A percentile compares a stretch with the other conserved stretches of the same genome.
Conservation (phyloP, 2,329 filamentous ascomycete species). For the Ustilaginoidea virens region DNA sequence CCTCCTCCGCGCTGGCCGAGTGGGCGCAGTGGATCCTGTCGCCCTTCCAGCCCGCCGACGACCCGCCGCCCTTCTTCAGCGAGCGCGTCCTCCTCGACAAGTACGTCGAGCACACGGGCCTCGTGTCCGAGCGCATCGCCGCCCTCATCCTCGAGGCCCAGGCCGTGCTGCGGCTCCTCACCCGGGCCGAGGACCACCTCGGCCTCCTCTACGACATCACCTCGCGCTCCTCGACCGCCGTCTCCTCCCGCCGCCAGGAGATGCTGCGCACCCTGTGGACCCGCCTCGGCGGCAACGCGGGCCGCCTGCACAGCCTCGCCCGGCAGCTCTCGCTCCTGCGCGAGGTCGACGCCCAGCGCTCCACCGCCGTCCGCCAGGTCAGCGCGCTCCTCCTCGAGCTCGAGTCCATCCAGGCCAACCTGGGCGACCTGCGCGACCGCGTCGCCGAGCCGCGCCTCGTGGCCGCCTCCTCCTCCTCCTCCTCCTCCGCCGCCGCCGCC, state of each 20-base stretch:
- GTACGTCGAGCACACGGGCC: conserved; percentile 56
- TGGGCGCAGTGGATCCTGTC: conserved; percentile 33
- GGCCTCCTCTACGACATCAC: conserved; percentile 55
- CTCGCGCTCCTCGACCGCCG: conserved; percentile 43
- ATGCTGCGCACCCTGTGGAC: conserved; percentile 60
- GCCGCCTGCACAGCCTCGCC: conserved; percentile 43
- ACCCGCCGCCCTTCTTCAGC: conserved; percentile 17
- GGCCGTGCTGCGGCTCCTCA: conserved; percentile 47
- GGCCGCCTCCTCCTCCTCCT: no score
- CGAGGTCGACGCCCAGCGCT: conserved; percentile 51
- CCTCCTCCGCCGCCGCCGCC: conserved; percentile 13
- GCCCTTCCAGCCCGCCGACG: conserved; percentile 46
- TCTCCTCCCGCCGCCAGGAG: conserved; percentile 45
- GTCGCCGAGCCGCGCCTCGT: conserved; percentile 51
- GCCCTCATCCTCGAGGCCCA: conserved; percentile 56
- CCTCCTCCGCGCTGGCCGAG: conserved; percentile 21
- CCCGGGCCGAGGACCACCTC: conserved; percentile 53
- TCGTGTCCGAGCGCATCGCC: conserved; percentile 54
- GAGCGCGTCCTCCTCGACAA: conserved; percentile 52
- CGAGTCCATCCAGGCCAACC: conserved; percentile 52
- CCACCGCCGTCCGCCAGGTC: conserved; percentile 52
- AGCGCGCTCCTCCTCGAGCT: conserved; percentile 54
- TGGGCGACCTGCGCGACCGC: conserved; percentile 57
- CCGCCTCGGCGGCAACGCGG: conserved; percentile 53
- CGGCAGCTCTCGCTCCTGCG: conserved; percentile 48